These are phyloP conservation scores for Earliella scabrosa DNA, from an alignment of 1,284 basidiomycete species.

Conservation along the genomic window DNA sequence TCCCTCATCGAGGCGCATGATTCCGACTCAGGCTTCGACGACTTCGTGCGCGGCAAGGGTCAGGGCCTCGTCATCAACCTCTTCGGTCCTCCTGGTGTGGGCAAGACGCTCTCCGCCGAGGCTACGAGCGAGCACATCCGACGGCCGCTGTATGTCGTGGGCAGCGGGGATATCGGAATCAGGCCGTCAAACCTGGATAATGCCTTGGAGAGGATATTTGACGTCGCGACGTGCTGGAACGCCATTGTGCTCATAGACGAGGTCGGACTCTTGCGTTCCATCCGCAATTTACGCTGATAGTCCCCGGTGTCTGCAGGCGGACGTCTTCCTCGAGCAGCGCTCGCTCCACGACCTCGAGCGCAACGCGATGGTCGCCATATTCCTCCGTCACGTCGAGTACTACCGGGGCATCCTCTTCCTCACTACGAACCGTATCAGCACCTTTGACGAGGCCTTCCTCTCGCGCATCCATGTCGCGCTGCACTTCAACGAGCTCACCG, in stretches of 20 bases:
- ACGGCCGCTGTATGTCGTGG: constrained; percentile 60
- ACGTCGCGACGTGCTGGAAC: constrained; percentile 62
- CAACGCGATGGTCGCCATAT: constrained; percentile 65
- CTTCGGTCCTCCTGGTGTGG: constrained; percentile 64
- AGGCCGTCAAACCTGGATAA: constrained; percentile 37
- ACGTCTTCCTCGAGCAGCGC: constrained; percentile 62
- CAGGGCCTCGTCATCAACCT: constrained; percentile 63
- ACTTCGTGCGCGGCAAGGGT: constrained; percentile 66
- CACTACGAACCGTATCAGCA: constrained; percentile 65
- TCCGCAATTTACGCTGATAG: neutral
- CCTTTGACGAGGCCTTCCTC: constrained; percentile 69
- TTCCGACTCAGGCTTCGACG: constrained; percentile 54
- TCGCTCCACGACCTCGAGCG: constrained; percentile 60
- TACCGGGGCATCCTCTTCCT: constrained; percentile 67
- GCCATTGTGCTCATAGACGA: constrained; percentile 57
- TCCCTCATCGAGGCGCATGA: constrained; percentile 62
- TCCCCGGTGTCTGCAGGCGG: neutral
- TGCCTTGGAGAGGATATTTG: constrained; percentile 26
- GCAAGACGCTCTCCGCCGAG: constrained; percentile 55
- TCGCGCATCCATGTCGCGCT: constrained; percentile 67
- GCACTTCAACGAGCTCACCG: constrained; percentile 56
- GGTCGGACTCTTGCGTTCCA: constrained; percentile 28
- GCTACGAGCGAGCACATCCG: constrained; percentile 63
- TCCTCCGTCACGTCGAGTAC: constrained; percentile 64
- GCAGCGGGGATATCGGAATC: constrained; percentile 60